These are phyloP conservation scores for Diaporthe longicolla DNA, from an alignment of 2,329 filamentous ascomycete species.

Conservation along the genomic window DNA sequence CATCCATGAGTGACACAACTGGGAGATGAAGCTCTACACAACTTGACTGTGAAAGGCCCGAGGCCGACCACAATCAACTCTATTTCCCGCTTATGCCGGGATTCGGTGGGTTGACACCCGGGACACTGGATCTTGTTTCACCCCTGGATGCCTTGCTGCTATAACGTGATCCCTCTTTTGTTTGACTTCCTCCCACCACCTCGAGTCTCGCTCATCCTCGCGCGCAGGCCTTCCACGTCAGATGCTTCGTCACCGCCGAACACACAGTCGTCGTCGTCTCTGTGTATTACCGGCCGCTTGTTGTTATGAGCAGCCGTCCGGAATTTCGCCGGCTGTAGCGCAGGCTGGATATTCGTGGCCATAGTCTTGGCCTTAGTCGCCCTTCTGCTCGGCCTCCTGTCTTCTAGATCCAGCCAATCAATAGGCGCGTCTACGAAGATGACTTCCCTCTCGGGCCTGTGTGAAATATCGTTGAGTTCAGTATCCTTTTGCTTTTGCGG, in stretches of 20 bases:
- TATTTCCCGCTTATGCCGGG: background rate
- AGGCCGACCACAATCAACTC: background rate
- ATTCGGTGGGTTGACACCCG: background rate
- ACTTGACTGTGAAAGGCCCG: background rate
- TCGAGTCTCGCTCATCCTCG: background rate
- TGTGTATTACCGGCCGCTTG: background rate
- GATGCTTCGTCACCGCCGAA: slow-evolving; percentile 12
- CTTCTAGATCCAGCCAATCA: background rate
- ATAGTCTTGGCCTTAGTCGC: background rate
- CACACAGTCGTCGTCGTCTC: background rate
- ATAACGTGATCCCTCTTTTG: background rate
- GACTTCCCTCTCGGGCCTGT: background rate
- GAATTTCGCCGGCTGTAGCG: background rate
- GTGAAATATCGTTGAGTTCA: background rate
- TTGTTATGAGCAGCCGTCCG: background rate
- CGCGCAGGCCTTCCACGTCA: background rate
- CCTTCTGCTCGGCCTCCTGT: background rate
- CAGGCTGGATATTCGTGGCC: no score
- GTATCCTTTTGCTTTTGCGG: background rate
- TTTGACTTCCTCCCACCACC: background rate
- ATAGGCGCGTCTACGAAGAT: background rate
- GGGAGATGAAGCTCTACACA: background rate
- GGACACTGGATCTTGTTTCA: background rate
- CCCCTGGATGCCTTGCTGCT: background rate
- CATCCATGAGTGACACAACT: background rate